Evolutionary conservation across 2,329 filamentous ascomycete species (phyloP), one percentile per base, ranked within the genome.

Genomic region (Endothia cerciana): DNA sequence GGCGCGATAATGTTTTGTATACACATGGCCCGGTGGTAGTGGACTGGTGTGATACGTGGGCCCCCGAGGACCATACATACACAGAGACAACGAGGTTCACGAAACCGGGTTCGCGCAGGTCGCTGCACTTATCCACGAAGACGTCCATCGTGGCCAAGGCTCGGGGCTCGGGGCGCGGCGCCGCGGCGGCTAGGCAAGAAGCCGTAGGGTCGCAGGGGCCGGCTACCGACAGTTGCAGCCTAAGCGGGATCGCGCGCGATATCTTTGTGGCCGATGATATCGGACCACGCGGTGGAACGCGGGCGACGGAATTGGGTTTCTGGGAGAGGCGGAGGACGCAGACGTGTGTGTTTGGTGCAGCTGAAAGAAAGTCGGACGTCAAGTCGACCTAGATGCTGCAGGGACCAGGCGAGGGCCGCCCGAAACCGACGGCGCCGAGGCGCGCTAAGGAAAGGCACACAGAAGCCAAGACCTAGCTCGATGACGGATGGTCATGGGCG

Each of bases 71-170:
- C 5, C 51, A n/a, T 55, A 68, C 80, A 73, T 74, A 87, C 85
- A 87, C 83, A 45, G 85, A 87, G 55, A 87, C 76, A 67, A 83
- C 80, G 69, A 87, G 79, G 72, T 86, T 85, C 65, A 84, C 77
- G 72, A 85, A 82, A 65, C 82, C 82, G 19, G 84, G 83, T 68
- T 82, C 76, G 67, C 82, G 81, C 66, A 87, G 81, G 69, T 78
- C 78, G 69, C 85, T 82, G 75, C 85, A 87, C 66, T 78, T 78
- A 66, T 78, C 75, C 61, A 74, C 67, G 38, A 74, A 67, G 36
- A 68, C 64, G 64, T 77, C 75, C 78, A 79, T 81, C 51, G 64
- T 69, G 62, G 22, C 47, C 49, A 38, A 33, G 30, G 25, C 41
- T 45, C 36, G 30, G 30, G 55, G 49, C n/a, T n/a, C n/a, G n/a